Base-by-base conservation (phyloP, 2,329 filamentous ascomycete genomes). In the Curvularia eragrostidis region DNA sequence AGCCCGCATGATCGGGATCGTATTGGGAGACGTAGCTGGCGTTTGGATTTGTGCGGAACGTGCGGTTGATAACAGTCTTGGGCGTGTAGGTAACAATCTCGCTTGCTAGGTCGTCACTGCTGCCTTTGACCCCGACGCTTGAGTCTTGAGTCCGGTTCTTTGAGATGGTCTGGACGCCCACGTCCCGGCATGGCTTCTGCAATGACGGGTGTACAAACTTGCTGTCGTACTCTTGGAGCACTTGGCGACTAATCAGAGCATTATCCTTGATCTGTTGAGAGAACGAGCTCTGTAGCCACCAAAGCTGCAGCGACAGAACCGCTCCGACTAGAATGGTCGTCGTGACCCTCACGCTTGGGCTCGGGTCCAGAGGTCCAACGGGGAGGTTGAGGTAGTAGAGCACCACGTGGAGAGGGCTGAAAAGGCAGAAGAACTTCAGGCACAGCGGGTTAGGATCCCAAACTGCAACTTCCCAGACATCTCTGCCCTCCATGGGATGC, bases 401-500 rank as follows among this genome's bases (percentile, higher is more conserved):
- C 47, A 97, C 80, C n/a, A 96, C 85, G 78, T 99, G 96, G 0
- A 92, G 91, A 0, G 95, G 95, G 68, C 93, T 96, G 80, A 99
- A 98, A 39, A 95, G 82, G 68, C 91, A 95, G 72, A 97, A 93
- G 2, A 98, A 81, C 36, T 89, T 87, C 52, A 98, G 79, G 44
- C 88, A 92, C 34, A 96, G 84, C 2, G 93, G 92, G 46, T 94
- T 85, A 32, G 96, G 95, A 74, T 98, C 93, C 95, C 95, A 99
- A 6, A 98, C 84, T 1, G 89, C 86, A 48, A 99, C 79, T 77
- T 99, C 93, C 95, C 95, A 99, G 9, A 99, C 95, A 76, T 99
- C 93, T 10, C 89, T 85, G 24, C 85, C 85, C 55, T 88, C 87
- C 72, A 95, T 89, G 0, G 94, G 91, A 77, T 97, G 91, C 26